phyloP scores from a whole-genome alignment of 225 moss, liverwort and hornwort genomes.

The Pleurozium schreberi region DNA sequence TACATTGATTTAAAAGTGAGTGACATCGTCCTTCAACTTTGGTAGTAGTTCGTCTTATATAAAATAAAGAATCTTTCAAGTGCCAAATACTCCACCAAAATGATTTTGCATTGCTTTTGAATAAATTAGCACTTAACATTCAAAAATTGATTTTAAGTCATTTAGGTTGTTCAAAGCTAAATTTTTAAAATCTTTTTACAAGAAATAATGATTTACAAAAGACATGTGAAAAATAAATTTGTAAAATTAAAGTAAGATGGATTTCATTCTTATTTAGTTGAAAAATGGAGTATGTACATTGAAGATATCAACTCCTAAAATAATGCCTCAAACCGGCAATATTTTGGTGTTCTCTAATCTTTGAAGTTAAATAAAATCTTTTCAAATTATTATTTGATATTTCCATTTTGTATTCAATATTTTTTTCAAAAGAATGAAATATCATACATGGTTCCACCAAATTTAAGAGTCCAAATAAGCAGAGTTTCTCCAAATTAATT shows the following conservation, averaged over 20 bases:
- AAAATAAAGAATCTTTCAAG: background rate
- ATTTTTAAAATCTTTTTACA: background rate
- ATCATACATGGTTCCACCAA: background rate
- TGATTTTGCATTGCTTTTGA: background rate
- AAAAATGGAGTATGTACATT: background rate
- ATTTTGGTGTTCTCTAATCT: background rate
- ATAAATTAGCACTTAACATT: background rate
- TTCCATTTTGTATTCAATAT: too few species aligned
- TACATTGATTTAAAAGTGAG: background rate
- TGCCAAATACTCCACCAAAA: background rate
- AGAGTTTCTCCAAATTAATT: background rate
- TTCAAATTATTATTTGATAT: background rate
- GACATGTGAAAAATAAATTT: background rate
- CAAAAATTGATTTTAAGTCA: background rate
- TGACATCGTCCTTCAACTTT: background rate
- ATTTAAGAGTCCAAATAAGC: background rate
- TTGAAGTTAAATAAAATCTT: background rate
- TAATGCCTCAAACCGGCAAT: fast-evolving
- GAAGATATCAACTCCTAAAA: too few species aligned
- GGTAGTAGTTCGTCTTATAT: background rate
- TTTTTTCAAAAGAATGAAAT: too few species aligned
- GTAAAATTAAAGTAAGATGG: background rate
- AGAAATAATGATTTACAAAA: background rate
- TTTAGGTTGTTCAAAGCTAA: background rate
- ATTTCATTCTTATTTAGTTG: background rate